phyloP scores from a whole-genome alignment of 129 eudicot species.

The Rutidosis leptorrhynchoides region DNA sequence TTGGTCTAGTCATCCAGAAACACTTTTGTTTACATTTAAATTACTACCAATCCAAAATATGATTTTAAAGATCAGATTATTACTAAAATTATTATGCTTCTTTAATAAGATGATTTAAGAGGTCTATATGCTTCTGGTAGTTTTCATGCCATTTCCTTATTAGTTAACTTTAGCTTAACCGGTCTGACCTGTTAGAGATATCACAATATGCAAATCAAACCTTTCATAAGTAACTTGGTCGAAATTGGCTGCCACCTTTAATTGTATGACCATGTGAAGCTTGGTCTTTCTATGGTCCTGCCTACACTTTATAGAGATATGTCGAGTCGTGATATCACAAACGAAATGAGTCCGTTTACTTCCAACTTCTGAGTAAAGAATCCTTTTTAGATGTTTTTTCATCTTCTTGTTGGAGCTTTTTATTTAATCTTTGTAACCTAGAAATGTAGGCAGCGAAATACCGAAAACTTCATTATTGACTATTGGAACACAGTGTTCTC shows the following conservation, averaged over 20 bases:
- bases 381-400: not conserved
- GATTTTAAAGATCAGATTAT: not conserved
- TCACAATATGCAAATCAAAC: not conserved
- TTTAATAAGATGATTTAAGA: not conserved
- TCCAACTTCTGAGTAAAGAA: not conserved
- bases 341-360: not conserved
- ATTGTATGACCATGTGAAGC: conserved; percentile 12
- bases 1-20: not conserved
- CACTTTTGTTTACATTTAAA: not conserved
- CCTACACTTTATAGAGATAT: not conserved
- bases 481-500: not conserved
- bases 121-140: not conserved
- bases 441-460: not conserved
- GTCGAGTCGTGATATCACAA: not conserved
- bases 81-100: not conserved
- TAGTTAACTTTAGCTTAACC: not conserved
- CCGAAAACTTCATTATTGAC: not conserved
- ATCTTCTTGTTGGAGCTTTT: not conserved
- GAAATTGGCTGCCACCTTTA: conserved; percentile 1
- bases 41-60: not conserved
- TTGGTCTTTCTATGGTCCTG: not conserved
- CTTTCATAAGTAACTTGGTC: not conserved
- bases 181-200: not conserved
- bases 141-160: not conserved
- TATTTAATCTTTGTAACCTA: not conserved